Evolutionary conservation across 805 yeast species (phyloP), one percentile per base, ranked within the genome.

Genomic region (Hemisphaericaspora nanyangensis): DNA sequence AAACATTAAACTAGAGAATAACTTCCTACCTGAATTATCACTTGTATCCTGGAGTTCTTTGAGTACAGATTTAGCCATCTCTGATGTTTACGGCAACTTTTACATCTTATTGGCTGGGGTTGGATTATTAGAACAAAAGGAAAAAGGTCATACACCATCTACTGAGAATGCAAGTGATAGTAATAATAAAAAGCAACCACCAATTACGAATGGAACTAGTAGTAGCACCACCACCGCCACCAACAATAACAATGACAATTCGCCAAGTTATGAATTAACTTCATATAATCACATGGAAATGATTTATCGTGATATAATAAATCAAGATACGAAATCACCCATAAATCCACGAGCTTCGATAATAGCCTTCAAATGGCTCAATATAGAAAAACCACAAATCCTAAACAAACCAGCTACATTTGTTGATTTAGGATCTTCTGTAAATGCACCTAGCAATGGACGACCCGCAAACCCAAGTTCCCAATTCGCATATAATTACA

Each of bases 11-110:
- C 61, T 61, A 12, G 60, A 54, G 31, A 50, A 52, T 16, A 52
- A 48, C 33, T 25, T 28, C 7, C 19, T 38, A 12, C 70, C 70
- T 31, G 63, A 60, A 39, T 52, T 78, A 6, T 50, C 69, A 1
- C 52, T 70, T 18, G 74, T 87, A 5, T 65, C 74, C 29, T 93
- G 96, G 89, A 81, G 93, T 42, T 77, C 80, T 34, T 66, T 81
- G 1, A 91, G 91, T 32, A 79, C 85, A 40, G 95, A 90, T 52
- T 69, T 93, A 34, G 95, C 95, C 2, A 76, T 85, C 3, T 70
- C 85, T 31, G 98, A 90, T 56, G 72, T 70, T 17, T 55, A 68
- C 27, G 96, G 96, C 2, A 78, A 81, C 44, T 65, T 69, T 40
- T 68, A 60, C 47, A 58, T 69, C 7, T 47, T 65, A 31, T 42